These are phyloP conservation scores for Cytospora paraplurivora DNA, from an alignment of 2,329 filamentous ascomycete species.

Conservation along the genomic window DNA sequence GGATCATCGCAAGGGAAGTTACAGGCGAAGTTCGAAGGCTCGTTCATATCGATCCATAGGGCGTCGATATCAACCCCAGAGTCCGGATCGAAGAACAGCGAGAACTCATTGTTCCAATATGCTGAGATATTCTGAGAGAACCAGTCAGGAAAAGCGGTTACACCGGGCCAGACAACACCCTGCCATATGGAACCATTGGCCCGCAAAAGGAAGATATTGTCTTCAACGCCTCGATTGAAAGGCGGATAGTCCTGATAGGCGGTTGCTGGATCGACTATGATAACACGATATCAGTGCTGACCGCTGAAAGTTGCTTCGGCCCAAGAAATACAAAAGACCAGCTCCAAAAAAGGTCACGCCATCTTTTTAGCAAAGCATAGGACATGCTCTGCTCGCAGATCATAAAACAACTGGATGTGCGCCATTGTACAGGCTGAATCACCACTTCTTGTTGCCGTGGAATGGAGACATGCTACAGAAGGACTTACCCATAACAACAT, in stretches of 20 bases:
- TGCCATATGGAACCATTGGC: constrained; percentile 58
- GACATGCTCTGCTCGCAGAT: too few relatives aligned
- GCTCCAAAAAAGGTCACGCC: not conserved
- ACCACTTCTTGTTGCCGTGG: too few relatives aligned
- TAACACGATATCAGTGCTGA: constrained; percentile 67
- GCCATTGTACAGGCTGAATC: not conserved
- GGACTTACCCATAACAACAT: constrained; percentile 63
- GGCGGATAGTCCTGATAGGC: constrained; percentile 51
- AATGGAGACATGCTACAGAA: not conserved
- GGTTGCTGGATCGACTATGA: constrained; percentile 76
- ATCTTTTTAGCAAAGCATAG: not conserved
- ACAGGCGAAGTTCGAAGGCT: constrained; percentile 51
- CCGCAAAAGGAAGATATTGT: constrained; percentile 50
- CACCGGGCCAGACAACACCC: constrained; percentile 78
- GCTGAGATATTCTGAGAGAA: constrained; percentile 63
- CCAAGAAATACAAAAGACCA: not conserved
- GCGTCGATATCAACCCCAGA: constrained; percentile 74
- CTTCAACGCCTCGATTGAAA: constrained; percentile 45
- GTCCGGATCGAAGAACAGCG: constrained; percentile 62
- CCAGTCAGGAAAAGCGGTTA: constrained; percentile 76
- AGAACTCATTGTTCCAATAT: constrained; percentile 73
- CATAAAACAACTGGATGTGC: not conserved
- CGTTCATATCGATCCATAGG: constrained; percentile 76
- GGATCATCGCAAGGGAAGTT: constrained; percentile 58
- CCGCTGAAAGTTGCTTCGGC: constrained; percentile 50